Percentiles rank a stretch among this genome's conserved stretches.
These are phyloP conservation scores for Ogataea henricii DNA, from an alignment of 805 yeast species.

Conservation along the genomic window DNA sequence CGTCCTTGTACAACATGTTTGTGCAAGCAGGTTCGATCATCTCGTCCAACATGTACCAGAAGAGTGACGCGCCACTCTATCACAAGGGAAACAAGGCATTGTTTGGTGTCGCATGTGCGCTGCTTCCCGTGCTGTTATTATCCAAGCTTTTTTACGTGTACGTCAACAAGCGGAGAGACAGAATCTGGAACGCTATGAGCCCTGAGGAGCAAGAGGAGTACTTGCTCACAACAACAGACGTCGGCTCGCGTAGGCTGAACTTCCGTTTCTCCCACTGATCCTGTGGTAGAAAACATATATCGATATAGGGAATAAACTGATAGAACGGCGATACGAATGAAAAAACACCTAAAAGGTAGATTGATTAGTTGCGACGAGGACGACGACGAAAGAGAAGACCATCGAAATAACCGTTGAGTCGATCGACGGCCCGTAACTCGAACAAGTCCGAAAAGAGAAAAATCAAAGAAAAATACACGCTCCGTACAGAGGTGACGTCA, in stretches of 20 bases:
- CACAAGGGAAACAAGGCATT: slow-evolving; percentile 54
- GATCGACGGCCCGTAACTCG: too few species aligned
- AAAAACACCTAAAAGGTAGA: too few species aligned
- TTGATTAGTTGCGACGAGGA: too few species aligned
- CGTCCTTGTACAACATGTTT: slow-evolving; percentile 65
- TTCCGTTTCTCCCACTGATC: slow-evolving; percentile 31
- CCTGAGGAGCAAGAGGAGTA: slow-evolving; percentile 53
- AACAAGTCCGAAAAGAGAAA: not conserved
- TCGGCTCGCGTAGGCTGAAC: slow-evolving; percentile 62
- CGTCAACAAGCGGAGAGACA: slow-evolving; percentile 46
- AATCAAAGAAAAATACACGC: not conserved
- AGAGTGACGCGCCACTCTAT: slow-evolving; percentile 60
- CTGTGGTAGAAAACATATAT: not conserved
- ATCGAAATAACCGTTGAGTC: too few species aligned
- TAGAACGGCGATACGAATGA: too few species aligned
- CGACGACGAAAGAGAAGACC: too few species aligned
- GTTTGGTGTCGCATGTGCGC: slow-evolving; percentile 36
- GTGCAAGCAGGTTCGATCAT: slow-evolving; percentile 60
- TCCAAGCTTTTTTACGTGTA: slow-evolving; percentile 41
- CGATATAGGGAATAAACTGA: not conserved
- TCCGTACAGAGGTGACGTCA: slow-evolving; percentile 6
- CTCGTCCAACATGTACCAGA: slow-evolving; percentile 56
- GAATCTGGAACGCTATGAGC: slow-evolving; percentile 52
- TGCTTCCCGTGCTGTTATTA: slow-evolving; percentile 30
- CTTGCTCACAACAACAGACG: slow-evolving; percentile 45